Base-by-base conservation (phyloP, 2,329 filamentous ascomycete species). In the Colletotrichum liaoningense region DNA sequence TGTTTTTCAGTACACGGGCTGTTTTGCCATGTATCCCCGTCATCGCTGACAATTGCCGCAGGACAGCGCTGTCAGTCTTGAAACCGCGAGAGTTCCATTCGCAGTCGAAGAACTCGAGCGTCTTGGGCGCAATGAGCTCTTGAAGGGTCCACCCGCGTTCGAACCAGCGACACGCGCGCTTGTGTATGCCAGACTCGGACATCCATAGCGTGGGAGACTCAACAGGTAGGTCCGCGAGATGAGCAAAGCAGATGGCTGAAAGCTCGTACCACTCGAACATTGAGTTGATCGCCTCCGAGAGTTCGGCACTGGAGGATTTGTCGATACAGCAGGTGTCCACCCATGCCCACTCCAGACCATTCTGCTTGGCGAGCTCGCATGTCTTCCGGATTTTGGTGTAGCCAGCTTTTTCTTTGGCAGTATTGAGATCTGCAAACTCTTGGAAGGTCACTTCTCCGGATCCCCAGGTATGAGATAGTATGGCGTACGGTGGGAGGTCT, bases 401-500 rank as follows among this genome's bases (percentile, higher is more conserved):
- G n/a, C 63, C 63, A 16, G 63, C 24, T n/a, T 42, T 57, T 19
- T 26, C 22, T 19, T 28, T 56, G 22, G 54, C 63, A 19, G 26
- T 16, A 11, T 57, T 22, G 30, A 66, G 63, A 16, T 42, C 24
- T 26, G 49, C 28, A 24, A 77, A 72, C 24, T 80, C 77, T 16
- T 79, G 74, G 62, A 79, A 79, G 8, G 74, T 70, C 1, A 81
- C 76, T 62, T 83, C 80, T 1, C 78, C 78, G 2, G 77, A 69
- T 24, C 75, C 78, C 81, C 82, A 83, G 0, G 80, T 82, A 64
- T 83, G 82, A 11, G 81, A 83, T 2, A 83, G 77, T 54, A 83
- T 83, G 28, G 79, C 80, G 65, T 82, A 84, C 1, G 46, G 46
- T 11, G 63, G 63, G n/a, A 66, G 28, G 49, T 66, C 63, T 72